Base-by-base conservation (phyloP, 306 rosid genomes). In the Prunus mira region DNA sequence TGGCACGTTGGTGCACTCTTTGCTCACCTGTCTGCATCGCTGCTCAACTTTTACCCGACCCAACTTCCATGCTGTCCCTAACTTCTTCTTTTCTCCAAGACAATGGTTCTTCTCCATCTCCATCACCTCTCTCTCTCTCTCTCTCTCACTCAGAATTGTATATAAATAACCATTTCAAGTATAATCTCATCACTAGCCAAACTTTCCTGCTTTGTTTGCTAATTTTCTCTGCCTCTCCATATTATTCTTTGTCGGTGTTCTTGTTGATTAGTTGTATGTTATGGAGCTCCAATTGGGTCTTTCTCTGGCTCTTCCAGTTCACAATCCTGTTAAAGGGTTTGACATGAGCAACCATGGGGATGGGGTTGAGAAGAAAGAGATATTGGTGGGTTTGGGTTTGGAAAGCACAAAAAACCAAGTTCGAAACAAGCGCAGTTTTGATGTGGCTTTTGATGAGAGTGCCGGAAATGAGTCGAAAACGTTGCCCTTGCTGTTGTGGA, bases 11-110 rank as follows among this genome's bases (percentile, higher is more conserved):
- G 84, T 80, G 80, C 73, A 78, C 78, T 55, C 75, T 67, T 84
- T 87, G 68, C 78, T 78, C 84, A 83, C 60, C 84, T 85, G 89
- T 88, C 88, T 75, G 74, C 74, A 69, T 89, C 92, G 77, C 20
- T 93, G 98, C 75, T 75, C 52, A 74, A 75, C 86, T 86, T 89
- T 93, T 90, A 84, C 81, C 97, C 90, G 96, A 93, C 98, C 93
- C 86, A 89, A 80, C 82, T 85, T 82, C 88, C 86, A 71, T 82
- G 77, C 61, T 93, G 94, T 89, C 94, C 82, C 72, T 50, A 80
- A 74, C 84, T 68, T 81, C 86, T 84, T 78, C 72, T 74, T 71
- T 81, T 81, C 68, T 71, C 41, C 84, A 80, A 87, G 84, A 90
- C 91, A 82, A 17, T 54, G 20, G 80, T 81, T 86, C 80, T 83